Base-by-base conservation (phyloP, 2,329 filamentous ascomycete genomes). In the Colletotrichum scovillei region DNA sequence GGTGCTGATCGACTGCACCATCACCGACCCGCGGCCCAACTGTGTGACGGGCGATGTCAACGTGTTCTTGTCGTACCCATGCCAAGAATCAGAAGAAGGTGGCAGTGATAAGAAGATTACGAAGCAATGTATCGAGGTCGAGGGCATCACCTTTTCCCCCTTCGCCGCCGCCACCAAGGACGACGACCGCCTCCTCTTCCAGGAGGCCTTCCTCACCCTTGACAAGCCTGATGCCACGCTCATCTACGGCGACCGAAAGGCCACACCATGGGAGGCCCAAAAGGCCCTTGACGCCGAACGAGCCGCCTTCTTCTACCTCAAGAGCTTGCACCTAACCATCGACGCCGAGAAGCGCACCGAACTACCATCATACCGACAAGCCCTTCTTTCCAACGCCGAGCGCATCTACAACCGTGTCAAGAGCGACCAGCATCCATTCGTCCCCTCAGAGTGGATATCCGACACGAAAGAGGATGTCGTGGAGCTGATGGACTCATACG, bases 311-410 rank as follows among this genome's bases (percentile, higher is more conserved):
- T 28, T 28, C 26, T 28, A 28, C 4, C 26, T 28, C 26, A 28
- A 28, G 26, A 28, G 5, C 26, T 28, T 28, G 26, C 26, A 28
- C 26, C 26, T 28, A 4, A 28, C 26, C 3, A 28, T 28, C 26
- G 26, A 5, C 26, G 26, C 3, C 26, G 26, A 28, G 16, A 24
- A 62, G 58, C 58, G 58, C 22, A 24, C 30, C 16, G 22, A 38
- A n/a, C 12, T 42, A 24, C 59, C 32, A 28, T 19, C 7, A 69
- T 71, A 28, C 63, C 62, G 24, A 75, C 12, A 16, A 60, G 24
- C 5, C 79, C 4, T 79, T 78, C 1, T 81, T n/a, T 1, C 78
- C 78, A 63, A 46, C 19, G 26, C 26, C 26, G 26, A 28, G 26
- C 26, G 26, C 26, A 28, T 28, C 26, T 28, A 28, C 26, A 28